These are phyloP conservation scores for Euphorbia lathyris DNA, from an alignment of 345 rosid species.

Conservation along the genomic window DNA sequence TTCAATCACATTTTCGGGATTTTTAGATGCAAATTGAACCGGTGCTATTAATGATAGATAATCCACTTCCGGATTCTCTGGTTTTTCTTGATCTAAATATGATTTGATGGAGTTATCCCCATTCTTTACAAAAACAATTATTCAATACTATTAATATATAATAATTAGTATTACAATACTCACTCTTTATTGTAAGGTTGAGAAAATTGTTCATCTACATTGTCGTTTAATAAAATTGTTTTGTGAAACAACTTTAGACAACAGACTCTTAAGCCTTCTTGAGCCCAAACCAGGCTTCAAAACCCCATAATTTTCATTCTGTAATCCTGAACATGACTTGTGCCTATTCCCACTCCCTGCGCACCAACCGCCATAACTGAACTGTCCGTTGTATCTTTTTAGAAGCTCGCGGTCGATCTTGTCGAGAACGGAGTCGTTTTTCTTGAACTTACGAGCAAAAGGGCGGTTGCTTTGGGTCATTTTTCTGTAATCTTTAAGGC, in stretches of 20 bases:
- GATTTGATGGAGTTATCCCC: neutral
- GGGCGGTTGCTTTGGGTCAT: slow-evolving; percentile 75
- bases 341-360: slow-evolving; percentile 17
- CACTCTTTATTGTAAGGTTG: neutral
- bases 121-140: neutral
- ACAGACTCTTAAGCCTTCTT: slow-evolving; percentile 55
- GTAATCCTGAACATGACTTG: slow-evolving; percentile 33
- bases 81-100: neutral
- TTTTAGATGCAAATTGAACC: too few species aligned
- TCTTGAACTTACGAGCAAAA: slow-evolving; percentile 83
- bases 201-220: slow-evolving; percentile 41
- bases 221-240: slow-evolving; percentile 57
- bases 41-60: neutral
- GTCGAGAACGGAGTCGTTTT: slow-evolving; percentile 58
- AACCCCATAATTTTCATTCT: slow-evolving; percentile 35
- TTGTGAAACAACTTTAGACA: slow-evolving; percentile 45
- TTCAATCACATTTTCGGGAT: too few species aligned
- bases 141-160: neutral
- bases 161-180: neutral
- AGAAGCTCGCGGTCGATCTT: slow-evolving; percentile 76
- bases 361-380: slow-evolving; percentile 61
- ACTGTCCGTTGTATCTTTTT: slow-evolving; percentile 36
- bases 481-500: slow-evolving; percentile 58
- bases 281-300: slow-evolving; percentile 76
- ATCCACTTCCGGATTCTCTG: neutral